These are phyloP conservation scores for Euclidium syriacum DNA, from an alignment of 345 rosid species.

Conservation along the genomic window DNA sequence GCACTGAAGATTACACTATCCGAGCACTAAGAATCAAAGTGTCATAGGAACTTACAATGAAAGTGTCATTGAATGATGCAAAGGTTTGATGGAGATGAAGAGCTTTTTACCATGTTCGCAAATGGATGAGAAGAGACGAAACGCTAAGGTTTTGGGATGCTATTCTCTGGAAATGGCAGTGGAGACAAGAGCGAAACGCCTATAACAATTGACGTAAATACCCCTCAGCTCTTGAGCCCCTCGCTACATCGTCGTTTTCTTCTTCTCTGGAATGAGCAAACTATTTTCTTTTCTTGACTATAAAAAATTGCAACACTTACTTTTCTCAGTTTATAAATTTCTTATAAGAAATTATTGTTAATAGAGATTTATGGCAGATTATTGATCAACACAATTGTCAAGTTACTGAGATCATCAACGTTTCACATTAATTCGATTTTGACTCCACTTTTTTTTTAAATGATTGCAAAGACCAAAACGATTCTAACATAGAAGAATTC, in stretches of 20 bases:
- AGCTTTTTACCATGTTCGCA: conserved; percentile 27
- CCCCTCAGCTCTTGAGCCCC: not conserved
- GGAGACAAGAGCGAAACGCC: not conserved
- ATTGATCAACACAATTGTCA: not conserved
- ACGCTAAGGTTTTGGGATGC: not conserved
- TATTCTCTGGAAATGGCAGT: not conserved
- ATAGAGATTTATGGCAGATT: not conserved
- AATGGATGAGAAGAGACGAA: conserved; percentile 6
- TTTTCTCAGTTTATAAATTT: too few species aligned
- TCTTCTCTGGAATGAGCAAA: too few species aligned
- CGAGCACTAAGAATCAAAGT: not conserved
- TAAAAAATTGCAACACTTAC: not conserved
- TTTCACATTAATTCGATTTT: not conserved
- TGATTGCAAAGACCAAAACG: too few species aligned
- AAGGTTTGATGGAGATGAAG: conserved; percentile 27
- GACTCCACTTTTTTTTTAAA: too few species aligned
- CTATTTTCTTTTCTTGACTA: not conserved
- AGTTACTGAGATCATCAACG: too few species aligned
- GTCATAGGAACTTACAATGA: conserved; percentile 47
- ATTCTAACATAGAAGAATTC: not conserved
- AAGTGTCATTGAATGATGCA: conserved; percentile 76
- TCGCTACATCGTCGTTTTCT: conserved; percentile 7
- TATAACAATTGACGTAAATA: not conserved
- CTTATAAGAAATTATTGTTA: too few species aligned
- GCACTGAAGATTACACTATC: not conserved